phyloP scores from a whole-genome alignment of 1,139 yeast genomes.

The Eremothecium gossypii region DNA sequence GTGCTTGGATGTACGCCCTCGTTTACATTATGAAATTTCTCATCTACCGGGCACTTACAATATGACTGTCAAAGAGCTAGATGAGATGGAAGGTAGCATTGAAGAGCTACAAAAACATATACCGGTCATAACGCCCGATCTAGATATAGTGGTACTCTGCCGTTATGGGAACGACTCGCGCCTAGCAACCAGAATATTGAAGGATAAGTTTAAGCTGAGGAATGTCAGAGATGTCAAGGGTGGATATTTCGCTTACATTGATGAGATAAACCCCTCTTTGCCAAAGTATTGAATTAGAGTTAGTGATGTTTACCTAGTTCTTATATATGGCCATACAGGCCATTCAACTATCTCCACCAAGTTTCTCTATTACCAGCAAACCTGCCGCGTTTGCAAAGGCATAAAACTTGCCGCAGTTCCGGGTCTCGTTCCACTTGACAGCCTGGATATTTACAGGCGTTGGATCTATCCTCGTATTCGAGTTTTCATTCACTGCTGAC shows the following conservation, averaged over 20 bases:
- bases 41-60: constrained; percentile 52
- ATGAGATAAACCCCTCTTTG: constrained; percentile 46
- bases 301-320: not conserved
- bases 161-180: constrained; percentile 91
- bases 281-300: constrained; percentile 50
- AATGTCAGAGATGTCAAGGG: constrained; percentile 65
- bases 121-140: constrained; percentile 15
- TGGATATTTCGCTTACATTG: constrained; percentile 68
- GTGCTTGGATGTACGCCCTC: constrained; percentile 74
- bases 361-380: constrained; percentile 51
- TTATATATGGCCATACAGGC: constrained; percentile 2
- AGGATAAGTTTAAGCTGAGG: constrained; percentile 39
- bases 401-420: constrained; percentile 43
- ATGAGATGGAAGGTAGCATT: constrained; percentile 31
- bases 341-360: constrained; percentile 26
- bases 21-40: constrained; percentile 63
- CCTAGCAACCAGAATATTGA: constrained; percentile 52
- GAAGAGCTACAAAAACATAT: constrained; percentile 15
- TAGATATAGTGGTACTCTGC: constrained; percentile 42
- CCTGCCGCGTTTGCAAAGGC: constrained; percentile 66
- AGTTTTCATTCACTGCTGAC: constrained; percentile 22
- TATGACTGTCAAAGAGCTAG: constrained; percentile 48
- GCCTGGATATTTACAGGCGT: constrained; percentile 45
- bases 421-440: constrained; percentile 54
- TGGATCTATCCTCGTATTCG: constrained; percentile 38